phyloP scores from a whole-genome alignment of 2,329 filamentous ascomycete genomes.

The Reticulascus tulasneorum region DNA sequence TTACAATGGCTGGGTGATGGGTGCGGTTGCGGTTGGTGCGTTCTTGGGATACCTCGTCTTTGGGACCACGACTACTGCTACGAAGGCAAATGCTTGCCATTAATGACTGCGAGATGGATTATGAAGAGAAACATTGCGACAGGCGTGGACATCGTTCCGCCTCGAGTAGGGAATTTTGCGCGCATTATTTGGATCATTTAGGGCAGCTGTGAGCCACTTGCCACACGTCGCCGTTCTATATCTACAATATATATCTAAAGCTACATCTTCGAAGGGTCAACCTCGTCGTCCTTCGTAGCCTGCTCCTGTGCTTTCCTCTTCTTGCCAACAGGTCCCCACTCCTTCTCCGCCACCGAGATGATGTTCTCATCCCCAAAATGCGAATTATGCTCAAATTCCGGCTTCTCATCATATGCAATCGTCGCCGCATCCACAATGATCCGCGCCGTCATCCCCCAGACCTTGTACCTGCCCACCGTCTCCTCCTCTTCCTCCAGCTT shows the following conservation, averaged over 20 bases:
- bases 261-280: slow-evolving; percentile 14
- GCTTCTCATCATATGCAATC: slow-evolving; percentile 76
- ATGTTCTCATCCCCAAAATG: slow-evolving; percentile 50
- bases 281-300: slow-evolving; percentile 16
- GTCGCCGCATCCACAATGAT: slow-evolving; percentile 86
- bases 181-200: too few relatives aligned
- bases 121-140: too few relatives aligned
- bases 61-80: slow-evolving; percentile 63
- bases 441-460: slow-evolving; percentile 92
- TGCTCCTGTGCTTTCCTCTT: slow-evolving; percentile 22
- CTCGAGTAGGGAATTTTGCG: too few relatives aligned
- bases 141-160: too few relatives aligned
- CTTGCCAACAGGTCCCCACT: slow-evolving; percentile 45
- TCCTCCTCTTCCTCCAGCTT: slow-evolving; percentile 44
- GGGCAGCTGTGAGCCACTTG: too few relatives aligned
- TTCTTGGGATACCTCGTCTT: slow-evolving; percentile 86
- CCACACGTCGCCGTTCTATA: too few relatives aligned
- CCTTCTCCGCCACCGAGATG: slow-evolving; percentile 39
- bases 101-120: too few relatives aligned
- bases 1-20: slow-evolving; percentile 99
- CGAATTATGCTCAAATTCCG: slow-evolving; percentile 71
- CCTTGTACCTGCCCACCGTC: slow-evolving; percentile 62
- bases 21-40: slow-evolving; percentile 82
- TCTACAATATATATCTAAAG: too few relatives aligned
- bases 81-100: slow-evolving; percentile 90